phyloP scores from a whole-genome alignment of 306 rosid genomes.

The Amphicarpaea edgeworthii region DNA sequence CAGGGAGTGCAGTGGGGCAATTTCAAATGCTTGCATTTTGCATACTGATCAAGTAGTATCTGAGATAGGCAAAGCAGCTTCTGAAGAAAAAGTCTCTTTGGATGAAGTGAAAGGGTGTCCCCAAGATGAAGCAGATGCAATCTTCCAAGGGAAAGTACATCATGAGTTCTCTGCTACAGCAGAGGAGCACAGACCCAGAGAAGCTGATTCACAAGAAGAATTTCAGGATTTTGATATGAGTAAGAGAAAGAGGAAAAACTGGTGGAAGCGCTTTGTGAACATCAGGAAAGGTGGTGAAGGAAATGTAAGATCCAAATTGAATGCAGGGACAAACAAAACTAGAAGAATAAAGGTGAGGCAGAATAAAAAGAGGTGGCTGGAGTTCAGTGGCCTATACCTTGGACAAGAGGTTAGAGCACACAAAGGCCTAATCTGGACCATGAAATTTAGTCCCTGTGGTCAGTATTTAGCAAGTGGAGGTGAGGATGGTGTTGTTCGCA shows the following conservation, averaged over 20 bases:
- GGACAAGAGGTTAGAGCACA: conserved; percentile 75
- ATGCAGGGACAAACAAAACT: conserved; percentile 26
- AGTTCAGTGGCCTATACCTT: conserved; percentile 60
- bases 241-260: conserved; percentile 49
- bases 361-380: conserved; percentile 60
- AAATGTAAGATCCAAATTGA: conserved; percentile 44
- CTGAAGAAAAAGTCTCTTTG: conserved; percentile 25
- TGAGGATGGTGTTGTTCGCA: conserved; percentile 77
- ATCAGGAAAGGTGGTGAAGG: conserved; percentile 39
- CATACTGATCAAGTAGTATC: neutral
- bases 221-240: conserved; percentile 38
- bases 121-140: conserved; percentile 26
- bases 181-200: conserved; percentile 16
- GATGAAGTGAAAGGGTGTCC: conserved; percentile 43
- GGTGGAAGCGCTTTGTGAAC: conserved; percentile 62
- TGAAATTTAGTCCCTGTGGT: conserved; percentile 83
- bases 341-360: conserved; percentile 56
- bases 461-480: conserved; percentile 81
- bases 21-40: conserved; percentile 44
- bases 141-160: conserved; percentile 25
- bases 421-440: conserved; percentile 68
- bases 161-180: neutral
- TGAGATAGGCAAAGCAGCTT: conserved; percentile 30
- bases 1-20: conserved; percentile 56
- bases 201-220: conserved; percentile 45